Evolutionary conservation across 2,329 filamentous ascomycete genomes (phyloP), one percentile per base, ranked within the genome.

Genomic region (Pestalotiopsis sp.): DNA sequence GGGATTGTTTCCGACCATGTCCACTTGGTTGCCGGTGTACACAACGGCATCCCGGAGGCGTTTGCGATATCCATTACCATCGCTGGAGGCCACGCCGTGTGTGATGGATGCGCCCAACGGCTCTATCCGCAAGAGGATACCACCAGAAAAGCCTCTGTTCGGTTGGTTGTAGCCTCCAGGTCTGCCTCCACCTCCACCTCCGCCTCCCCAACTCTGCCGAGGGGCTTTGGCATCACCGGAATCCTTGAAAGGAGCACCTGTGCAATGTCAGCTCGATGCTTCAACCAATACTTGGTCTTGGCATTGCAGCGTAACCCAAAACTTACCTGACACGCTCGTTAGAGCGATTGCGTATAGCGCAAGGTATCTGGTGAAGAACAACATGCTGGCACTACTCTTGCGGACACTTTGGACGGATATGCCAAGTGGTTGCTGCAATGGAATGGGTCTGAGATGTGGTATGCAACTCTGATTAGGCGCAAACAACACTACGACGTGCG

Each of bases 91-190:
- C 31, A 72, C 70, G 20, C 81, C 80, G 67, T 75, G 78, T 5
- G 79, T 81, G 69, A 82, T 78, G 56, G 80, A 80, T 45, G 79
- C 80, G 14, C 81, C 80, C 1, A 83, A 73, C 0, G 80, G 79
- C 78, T 82, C 80, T 45, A 81, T 76, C 11, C 77, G 73, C 23
- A 78, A 69, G 25, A 73, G 70, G 11, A 78, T 64, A 39, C 73
- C 73, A 13, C 71, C 67, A 13, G 68, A 74, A 66, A 77, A 73
- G 12, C 56, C n/a, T 38, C 13, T 17, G 14, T 31, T 39, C 11
- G 59, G 4, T 38, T 20, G 17, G 20, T 27, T 9, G 11, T 27
- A 27, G 57, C 13, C 20, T 12, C 25, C 25, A 59, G 56, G 25
- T 25, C 17, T n/a, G 23, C 12, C 56, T 20, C 11, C 17, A 14